Evolutionary conservation across 352 stramenopile genomes (phyloP), one percentile per base, ranked within the genome.

Genomic region (Chrysophaeum taylorii): DNA sequence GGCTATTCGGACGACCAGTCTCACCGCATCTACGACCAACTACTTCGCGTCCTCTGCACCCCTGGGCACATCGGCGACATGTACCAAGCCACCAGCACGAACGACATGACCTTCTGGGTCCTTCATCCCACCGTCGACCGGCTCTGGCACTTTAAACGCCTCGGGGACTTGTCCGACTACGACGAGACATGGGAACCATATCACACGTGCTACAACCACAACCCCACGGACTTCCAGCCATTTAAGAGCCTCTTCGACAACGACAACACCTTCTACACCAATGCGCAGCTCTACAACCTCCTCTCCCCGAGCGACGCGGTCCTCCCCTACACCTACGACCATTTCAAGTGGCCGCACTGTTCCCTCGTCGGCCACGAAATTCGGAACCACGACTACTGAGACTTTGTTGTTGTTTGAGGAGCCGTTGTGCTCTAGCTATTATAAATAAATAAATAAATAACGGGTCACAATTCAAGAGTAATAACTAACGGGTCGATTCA

Each of bases 51-150:
- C 21, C 50, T 76, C 15, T 76, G 72, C 69, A 71, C 62, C 29
- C 72, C 72, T 23, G 72, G 72, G 0, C 72, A 76, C 61, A 76
- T 76, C 37, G 39, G 39, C 39, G 39, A 45, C 39, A 45, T 45
- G 39, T 45, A 18, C 39, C 69, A 45, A 21, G 39, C 39, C 23
- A 76, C 72, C n/a, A 76, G 72, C 72, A 75, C 61, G 25, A 74
- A 76, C 45, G 72, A 76, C 72, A 64, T 75, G 42, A 75, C 69
- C 36, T 76, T 76, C 43, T 76, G 72, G 72, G 72, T 76, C 57
- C 70, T 76, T 21, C 72, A 76, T 64, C 72, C 72, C 29, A 75
- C 69, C 23, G 67, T 76, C 35, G 72, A 76, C 63, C 48, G 70
- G 42, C 64, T 39, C 60, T 25, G 23, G 21, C 39, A 45, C 39